phyloP scores from a whole-genome alignment of 495 filamentous ascomycete genomes.

The Penicillium argentinense region DNA sequence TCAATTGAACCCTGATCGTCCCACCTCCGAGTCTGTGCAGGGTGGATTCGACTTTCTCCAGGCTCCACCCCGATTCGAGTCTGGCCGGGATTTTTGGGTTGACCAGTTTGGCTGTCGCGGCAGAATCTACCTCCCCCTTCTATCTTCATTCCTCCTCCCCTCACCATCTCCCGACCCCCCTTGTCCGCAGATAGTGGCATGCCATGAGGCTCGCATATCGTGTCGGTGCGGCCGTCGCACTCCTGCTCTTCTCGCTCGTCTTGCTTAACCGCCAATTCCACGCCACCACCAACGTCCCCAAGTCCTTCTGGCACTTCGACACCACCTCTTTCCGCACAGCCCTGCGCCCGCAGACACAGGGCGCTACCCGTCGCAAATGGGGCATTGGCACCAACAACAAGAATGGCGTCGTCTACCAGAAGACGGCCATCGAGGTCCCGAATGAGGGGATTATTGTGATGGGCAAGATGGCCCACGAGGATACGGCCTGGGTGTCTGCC shows the following conservation, averaged over 20 bases:
- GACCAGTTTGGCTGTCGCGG: too few relatives aligned
- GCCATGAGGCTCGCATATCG: conserved; percentile 46
- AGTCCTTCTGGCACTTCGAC: conserved; percentile 33
- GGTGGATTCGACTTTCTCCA: too few relatives aligned
- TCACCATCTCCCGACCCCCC: conserved; percentile 1
- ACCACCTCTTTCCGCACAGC: conserved; percentile 22
- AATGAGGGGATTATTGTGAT: conserved; percentile 45
- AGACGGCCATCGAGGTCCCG: conserved; percentile 36
- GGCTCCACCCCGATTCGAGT: too few relatives aligned
- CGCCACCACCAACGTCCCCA: conserved; percentile 23
- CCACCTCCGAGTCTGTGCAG: too few relatives aligned
- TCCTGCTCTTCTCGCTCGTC: conserved; percentile 36
- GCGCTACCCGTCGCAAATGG: conserved; percentile 23
- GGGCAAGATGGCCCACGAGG: conserved; percentile 37
- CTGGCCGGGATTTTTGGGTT: too few relatives aligned
- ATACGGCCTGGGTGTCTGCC: conserved; percentile 40
- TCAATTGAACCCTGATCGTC: too few relatives aligned
- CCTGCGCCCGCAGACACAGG: conserved; percentile 9
- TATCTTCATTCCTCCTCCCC: conserved; percentile 3
- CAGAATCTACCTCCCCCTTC: too few relatives aligned
- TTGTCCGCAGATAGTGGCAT: conserved; percentile 25
- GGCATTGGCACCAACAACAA: conserved; percentile 16
- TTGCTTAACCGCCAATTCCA: conserved; percentile 36
- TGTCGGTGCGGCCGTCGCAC: conserved; percentile 31
- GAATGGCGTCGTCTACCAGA: conserved; percentile 23